Percentiles rank a stretch among this genome's conserved stretches.
Evolutionary conservation across 1,284 basidiomycete species (phyloP).

Genomic region (Apiotrichum sp.): DNA sequence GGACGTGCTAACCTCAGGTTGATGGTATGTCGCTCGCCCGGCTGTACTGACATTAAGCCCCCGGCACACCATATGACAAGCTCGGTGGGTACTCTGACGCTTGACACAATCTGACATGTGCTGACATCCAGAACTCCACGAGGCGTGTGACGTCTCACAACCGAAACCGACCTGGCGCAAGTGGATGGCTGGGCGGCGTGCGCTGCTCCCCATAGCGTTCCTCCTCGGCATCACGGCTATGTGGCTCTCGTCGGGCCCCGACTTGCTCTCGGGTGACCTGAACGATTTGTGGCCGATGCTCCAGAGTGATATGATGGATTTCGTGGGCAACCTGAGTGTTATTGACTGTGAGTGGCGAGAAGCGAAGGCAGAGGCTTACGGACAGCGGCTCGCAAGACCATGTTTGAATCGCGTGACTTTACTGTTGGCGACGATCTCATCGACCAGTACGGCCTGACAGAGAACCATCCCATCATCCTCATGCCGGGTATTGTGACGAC

Average conservation of each 20-base stretch:
- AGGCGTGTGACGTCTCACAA: constrained; percentile 17
- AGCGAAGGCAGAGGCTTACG: constrained; percentile 38
- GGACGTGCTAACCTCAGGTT: constrained; percentile 5
- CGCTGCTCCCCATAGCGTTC: constrained; percentile 9
- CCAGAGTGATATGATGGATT: constrained; percentile 34
- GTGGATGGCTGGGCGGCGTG: constrained; percentile 28
- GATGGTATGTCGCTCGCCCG: background rate
- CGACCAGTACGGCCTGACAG: constrained; percentile 57
- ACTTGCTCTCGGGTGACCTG: constrained; percentile 19
- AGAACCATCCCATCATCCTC: constrained; percentile 70
- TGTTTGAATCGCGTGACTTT: constrained; percentile 72
- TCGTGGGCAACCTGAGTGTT: constrained; percentile 38
- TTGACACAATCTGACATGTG: background rate
- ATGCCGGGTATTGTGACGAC: constrained; percentile 60
- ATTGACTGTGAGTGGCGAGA: constrained; percentile 28
- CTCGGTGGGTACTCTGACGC: constrained; percentile 26
- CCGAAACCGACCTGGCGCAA: constrained; percentile 12
- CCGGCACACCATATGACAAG: constrained; percentile 45
- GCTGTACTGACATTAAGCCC: constrained; percentile 23
- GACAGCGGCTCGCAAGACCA: constrained; percentile 67
- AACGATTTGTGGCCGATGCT: constrained; percentile 29
- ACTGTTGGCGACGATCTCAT: constrained; percentile 68
- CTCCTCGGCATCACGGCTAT: constrained; percentile 13
- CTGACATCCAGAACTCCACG: constrained; percentile 28
- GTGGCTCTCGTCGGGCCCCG: constrained; percentile 17